These are phyloP conservation scores for Diaporthe sp. DNA, from an alignment of 2,329 filamentous ascomycete genomes.

Conservation along the genomic window DNA sequence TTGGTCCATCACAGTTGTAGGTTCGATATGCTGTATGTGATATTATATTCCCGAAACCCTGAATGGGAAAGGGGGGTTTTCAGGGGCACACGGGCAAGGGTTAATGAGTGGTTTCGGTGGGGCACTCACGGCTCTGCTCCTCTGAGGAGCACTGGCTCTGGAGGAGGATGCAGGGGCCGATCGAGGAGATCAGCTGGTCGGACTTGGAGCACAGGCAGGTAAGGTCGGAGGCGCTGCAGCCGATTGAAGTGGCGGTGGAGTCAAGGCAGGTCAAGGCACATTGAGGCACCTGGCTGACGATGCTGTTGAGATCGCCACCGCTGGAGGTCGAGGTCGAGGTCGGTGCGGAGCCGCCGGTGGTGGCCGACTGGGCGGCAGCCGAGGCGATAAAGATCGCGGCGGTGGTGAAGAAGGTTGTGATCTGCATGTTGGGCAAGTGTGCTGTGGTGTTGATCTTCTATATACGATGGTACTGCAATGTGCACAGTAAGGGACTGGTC, in stretches of 20 bases:
- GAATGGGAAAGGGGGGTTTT: neutral
- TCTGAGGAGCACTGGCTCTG: slow-evolving; percentile 30
- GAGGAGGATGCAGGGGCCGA: slow-evolving; percentile 44
- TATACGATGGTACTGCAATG: neutral
- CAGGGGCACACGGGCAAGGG: neutral
- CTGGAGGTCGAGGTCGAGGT: slow-evolving; percentile 31
- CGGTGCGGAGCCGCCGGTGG: slow-evolving; percentile 27
- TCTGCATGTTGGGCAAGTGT: slow-evolving; percentile 36
- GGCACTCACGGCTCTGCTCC: slow-evolving; percentile 37
- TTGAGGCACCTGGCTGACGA: slow-evolving; percentile 46
- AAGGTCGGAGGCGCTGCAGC: slow-evolving; percentile 46
- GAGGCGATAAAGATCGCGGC: slow-evolving; percentile 27
- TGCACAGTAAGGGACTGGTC: neutral
- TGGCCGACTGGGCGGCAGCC: slow-evolving; percentile 33
- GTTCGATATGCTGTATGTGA: neutral
- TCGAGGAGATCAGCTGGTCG: slow-evolving; percentile 37
- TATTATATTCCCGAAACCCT: neutral
- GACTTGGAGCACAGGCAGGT: slow-evolving; percentile 46
- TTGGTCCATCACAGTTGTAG: neutral
- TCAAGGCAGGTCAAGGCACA: slow-evolving; percentile 47
- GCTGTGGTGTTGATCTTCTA: slow-evolving; percentile 9
- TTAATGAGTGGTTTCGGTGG: neutral
- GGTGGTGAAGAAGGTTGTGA: slow-evolving; percentile 27
- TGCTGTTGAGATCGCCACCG: slow-evolving; percentile 41
- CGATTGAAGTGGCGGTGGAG: slow-evolving; percentile 40